Conservation (phyloP, 768 basidiomycete species). For the Symmetrospora coprosmae region DNA sequence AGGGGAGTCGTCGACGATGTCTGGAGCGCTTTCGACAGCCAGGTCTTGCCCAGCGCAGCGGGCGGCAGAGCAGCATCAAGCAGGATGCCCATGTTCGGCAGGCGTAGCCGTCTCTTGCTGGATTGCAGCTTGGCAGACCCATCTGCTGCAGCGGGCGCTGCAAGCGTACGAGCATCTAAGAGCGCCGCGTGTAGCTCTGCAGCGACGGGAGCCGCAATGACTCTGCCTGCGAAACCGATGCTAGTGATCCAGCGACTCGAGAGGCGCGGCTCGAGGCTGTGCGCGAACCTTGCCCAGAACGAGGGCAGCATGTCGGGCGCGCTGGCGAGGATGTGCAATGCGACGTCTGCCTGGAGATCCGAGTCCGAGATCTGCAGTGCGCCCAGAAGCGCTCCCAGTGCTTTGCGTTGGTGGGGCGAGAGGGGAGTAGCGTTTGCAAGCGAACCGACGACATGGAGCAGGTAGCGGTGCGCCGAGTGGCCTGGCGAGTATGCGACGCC, state of each 20-base stretch:
- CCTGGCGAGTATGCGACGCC: background rate
- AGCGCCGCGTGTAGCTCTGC: slow-evolving; percentile 21
- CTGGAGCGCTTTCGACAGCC: slow-evolving; percentile 70
- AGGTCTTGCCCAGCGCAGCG: slow-evolving; percentile 50
- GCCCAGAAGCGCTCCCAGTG: slow-evolving; percentile 14
- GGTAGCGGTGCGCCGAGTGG: slow-evolving; percentile 7
- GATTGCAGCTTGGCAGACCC: slow-evolving; percentile 30
- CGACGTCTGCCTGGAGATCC: slow-evolving; percentile 7
- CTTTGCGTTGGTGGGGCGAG: slow-evolving; percentile 6
- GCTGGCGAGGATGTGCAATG: background rate
- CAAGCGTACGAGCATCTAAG: slow-evolving; percentile 47
- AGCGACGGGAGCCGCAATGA: slow-evolving; percentile 46
- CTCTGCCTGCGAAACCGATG: slow-evolving; percentile 61
- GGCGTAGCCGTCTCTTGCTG: background rate
- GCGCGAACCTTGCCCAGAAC: slow-evolving; percentile 31
- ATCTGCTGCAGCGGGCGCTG: slow-evolving; percentile 53
- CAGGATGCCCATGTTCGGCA: background rate
- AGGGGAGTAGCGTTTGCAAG: background rate
- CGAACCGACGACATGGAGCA: background rate
- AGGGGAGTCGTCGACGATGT: slow-evolving; percentile 34
- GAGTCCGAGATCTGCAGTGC: slow-evolving; percentile 9
- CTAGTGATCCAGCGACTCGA: slow-evolving; percentile 85
- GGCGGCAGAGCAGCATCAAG: slow-evolving; percentile 72
- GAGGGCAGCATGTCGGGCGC: slow-evolving; percentile 6
- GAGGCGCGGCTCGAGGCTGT: slow-evolving; percentile 62